These are phyloP conservation scores for Auxenochlorella protothecoides DNA, from an alignment of 139 green algal genomes.

Conservation along the genomic window DNA sequence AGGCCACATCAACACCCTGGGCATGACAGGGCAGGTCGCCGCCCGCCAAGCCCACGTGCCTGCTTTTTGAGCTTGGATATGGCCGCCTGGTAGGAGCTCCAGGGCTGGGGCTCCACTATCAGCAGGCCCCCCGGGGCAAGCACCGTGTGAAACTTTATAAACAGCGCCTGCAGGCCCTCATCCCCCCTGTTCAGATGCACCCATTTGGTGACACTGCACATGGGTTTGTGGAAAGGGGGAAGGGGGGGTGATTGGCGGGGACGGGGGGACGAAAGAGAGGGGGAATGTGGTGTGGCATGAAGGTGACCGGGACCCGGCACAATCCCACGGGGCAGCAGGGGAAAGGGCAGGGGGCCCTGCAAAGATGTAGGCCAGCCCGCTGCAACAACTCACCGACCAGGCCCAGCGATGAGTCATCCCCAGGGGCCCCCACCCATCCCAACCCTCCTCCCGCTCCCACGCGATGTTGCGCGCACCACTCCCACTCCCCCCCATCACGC, in stretches of 20 bases:
- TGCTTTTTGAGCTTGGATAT: slow-evolving; percentile 38
- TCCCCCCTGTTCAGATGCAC: slow-evolving; percentile 86
- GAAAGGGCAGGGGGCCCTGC: no score
- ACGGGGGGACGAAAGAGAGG: background rate
- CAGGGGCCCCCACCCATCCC: background rate
- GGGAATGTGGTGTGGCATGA: no score
- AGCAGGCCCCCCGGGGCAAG: slow-evolving; percentile 61
- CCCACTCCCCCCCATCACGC: no score
- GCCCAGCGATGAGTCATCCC: no score
- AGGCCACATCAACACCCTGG: slow-evolving; percentile 1
- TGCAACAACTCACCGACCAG: no score
- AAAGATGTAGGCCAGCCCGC: no score
- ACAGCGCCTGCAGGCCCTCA: slow-evolving; percentile 55
- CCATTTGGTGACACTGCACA: slow-evolving; percentile 78
- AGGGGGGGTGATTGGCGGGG: background rate
- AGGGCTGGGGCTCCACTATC: slow-evolving; percentile 86
- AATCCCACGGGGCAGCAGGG: no score
- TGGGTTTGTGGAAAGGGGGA: background rate
- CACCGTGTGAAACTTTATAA: slow-evolving; percentile 30
- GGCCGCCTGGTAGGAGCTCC: slow-evolving; percentile 64
- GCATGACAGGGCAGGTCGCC: slow-evolving; percentile 6
- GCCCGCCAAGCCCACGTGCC: slow-evolving; percentile 1
- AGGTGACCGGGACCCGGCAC: no score
- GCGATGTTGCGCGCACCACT: background rate
- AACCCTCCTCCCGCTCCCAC: no score